These are phyloP conservation scores for Penicillium sp. DNA, from an alignment of 2,329 filamentous ascomycete species.

Conservation along the genomic window DNA sequence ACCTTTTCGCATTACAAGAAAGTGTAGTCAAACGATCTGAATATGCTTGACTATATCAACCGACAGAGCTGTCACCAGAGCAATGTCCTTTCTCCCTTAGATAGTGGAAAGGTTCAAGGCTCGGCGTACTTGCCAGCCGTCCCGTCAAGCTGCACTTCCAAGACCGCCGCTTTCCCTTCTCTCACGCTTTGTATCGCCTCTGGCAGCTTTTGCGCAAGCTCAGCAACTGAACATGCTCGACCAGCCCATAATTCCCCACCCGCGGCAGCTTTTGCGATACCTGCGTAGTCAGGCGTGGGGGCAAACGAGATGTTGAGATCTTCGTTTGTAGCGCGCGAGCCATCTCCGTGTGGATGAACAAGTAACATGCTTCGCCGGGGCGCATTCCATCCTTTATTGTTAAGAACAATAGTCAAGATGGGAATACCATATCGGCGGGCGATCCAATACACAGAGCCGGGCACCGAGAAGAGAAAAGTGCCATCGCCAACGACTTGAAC, in stretches of 20 bases:
- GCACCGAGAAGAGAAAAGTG: slow-evolving; percentile 60
- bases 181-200: slow-evolving; percentile 56
- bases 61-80: too few species aligned
- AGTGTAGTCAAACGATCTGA: too few species aligned
- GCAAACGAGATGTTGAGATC: slow-evolving; percentile 62
- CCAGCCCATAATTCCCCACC: slow-evolving; percentile 59
- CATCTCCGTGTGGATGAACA: slow-evolving; percentile 60
- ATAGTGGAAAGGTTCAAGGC: not conserved
- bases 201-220: slow-evolving; percentile 50
- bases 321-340: slow-evolving; percentile 55
- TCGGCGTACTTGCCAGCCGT: slow-evolving; percentile 49
- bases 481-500: slow-evolving; percentile 63
- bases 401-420: slow-evolving; percentile 60
- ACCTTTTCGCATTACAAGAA: too few species aligned
- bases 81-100: too few species aligned
- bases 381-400: slow-evolving; percentile 68
- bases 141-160: slow-evolving; percentile 56
- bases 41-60: too few species aligned
- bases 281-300: slow-evolving; percentile 61
- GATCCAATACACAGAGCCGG: slow-evolving; percentile 64
- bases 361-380: slow-evolving; percentile 56
- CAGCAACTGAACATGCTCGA: slow-evolving; percentile 50
- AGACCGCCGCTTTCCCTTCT: slow-evolving; percentile 52
- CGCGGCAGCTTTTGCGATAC: slow-evolving; percentile 60
- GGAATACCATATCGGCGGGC: slow-evolving; percentile 60